Evolutionary conservation across 1,139 yeast genomes (phyloP), one percentile per base, ranked within the genome.

Genomic region (Blastobotrys elegans): DNA sequence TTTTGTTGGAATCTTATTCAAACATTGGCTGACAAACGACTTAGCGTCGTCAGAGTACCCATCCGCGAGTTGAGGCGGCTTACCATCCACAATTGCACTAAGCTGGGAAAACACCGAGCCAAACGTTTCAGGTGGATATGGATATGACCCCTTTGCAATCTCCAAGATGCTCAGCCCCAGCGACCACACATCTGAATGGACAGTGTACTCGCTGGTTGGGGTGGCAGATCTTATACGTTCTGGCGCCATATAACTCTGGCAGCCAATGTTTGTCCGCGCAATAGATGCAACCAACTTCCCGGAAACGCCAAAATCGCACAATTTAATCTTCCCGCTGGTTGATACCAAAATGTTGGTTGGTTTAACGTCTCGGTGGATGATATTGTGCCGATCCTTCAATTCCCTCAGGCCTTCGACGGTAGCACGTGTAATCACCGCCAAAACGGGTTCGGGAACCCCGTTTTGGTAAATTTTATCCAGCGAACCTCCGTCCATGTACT

Each of bases 191-290:
- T 94, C 99, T 10, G 95, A 84, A 63, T 92, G 97, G 11, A 89
- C 96, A 1, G 97, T 83, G 67, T 92, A 92, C 62, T 84, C 90
- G 7, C 79, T 79, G 47, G 67, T 69, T 13, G 67, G 64, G 44
- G 66, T 68, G 32, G 66, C 58, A 5, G 81, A 75, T 65, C 84
- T 82, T 60, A 92, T 94, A 62, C 99, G 77, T 66, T 92, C 99
- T 1, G 99, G 99, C 0, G 98, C 97, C 98, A 94, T 94, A 68
- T 92, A 92, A 4, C 96, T 86, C 68, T 92, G 98, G 66, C 98
- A 94, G 5, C 99, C 99, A 58, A 92, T 90, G 61, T 92, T 92
- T 0, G 99, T 92, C 60, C 89, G 82, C 8, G 98, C 98, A 59
- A 92, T 75, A 0, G 96, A 88, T 1, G 97, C 97, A 32, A 92